These are phyloP conservation scores for Pleurotus salmoneostramineus DNA, from an alignment of 768 basidiomycete species.

Conservation along the genomic window DNA sequence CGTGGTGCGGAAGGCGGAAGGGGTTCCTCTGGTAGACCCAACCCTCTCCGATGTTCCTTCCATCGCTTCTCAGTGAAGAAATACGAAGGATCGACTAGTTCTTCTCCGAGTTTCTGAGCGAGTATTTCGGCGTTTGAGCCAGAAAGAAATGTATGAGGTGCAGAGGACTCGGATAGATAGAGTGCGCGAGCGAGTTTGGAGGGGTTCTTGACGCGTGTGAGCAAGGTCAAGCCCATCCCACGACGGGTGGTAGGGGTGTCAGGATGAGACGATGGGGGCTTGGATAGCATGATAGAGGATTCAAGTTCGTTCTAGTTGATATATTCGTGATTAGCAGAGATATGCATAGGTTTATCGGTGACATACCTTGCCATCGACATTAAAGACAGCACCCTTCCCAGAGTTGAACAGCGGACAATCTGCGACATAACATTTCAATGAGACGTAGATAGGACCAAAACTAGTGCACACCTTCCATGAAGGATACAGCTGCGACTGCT, in stretches of 20 bases:
- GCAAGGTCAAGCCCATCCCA: constrained; percentile 60
- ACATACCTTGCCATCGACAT: constrained; percentile 68
- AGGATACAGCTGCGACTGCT: constrained; percentile 65
- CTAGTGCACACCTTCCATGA: constrained; percentile 58
- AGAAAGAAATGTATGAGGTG: constrained; percentile 69
- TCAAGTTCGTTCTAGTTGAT: constrained; percentile 71
- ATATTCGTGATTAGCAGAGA: neutral
- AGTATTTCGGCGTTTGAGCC: constrained; percentile 60
- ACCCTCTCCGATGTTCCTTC: constrained; percentile 70
- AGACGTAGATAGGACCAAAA: neutral
- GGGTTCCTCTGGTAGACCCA: constrained; percentile 71
- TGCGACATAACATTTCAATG: constrained; percentile 18
- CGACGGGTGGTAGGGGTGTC: constrained; percentile 55
- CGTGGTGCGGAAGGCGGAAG: constrained; percentile 27
- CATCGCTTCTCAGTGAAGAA: constrained; percentile 75
- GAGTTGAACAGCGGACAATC: constrained; percentile 78
- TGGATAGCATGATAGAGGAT: constrained; percentile 76
- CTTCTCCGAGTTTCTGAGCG: constrained; percentile 49
- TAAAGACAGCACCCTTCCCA: constrained; percentile 82
- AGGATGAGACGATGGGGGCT: constrained; percentile 64
- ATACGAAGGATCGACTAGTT: constrained; percentile 69
- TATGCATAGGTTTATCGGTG: neutral
- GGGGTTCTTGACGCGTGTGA: constrained; percentile 69
- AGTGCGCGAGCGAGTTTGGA: constrained; percentile 65
- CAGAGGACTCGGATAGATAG: constrained; percentile 62